These are phyloP conservation scores for Ziziphus jujuba DNA, from an alignment of 306 rosid species.

Conservation along the genomic window DNA sequence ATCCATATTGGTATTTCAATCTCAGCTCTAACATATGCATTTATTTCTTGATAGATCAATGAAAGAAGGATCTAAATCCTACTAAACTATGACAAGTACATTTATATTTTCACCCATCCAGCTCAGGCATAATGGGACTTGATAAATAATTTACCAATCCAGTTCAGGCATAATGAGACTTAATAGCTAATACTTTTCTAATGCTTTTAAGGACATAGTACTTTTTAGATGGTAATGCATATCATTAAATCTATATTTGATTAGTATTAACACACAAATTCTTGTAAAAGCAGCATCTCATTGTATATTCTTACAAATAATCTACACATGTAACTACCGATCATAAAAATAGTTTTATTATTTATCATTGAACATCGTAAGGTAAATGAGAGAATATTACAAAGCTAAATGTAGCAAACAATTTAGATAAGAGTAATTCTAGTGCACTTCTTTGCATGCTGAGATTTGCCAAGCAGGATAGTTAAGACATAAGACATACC, in stretches of 20 bases:
- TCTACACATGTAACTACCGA: background rate
- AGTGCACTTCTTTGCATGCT: background rate
- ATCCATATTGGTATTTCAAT: background rate
- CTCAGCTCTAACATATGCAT: background rate
- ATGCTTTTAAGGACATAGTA: background rate
- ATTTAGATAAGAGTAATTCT: background rate
- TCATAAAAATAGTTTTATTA: background rate
- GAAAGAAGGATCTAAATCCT: background rate
- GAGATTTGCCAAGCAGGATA: conserved; percentile 2
- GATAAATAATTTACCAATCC: no score
- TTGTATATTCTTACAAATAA: background rate
- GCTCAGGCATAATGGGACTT: no score
- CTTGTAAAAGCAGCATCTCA: background rate
- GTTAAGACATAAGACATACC: conserved; percentile 45
- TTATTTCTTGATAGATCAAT: background rate
- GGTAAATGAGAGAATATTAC: background rate
- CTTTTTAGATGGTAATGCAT: background rate
- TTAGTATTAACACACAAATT: background rate
- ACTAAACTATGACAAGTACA: background rate
- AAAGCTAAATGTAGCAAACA: background rate
- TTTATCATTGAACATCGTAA: background rate
- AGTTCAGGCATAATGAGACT: no score
- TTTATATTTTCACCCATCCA: no score
- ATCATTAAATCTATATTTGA: background rate
- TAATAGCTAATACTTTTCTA: background rate